A percentile compares a stretch with the other conserved stretches of the same genome.
Conservation (phyloP, 192 early-diverging fungal genomes). For the Backusella australiensis region DNA sequence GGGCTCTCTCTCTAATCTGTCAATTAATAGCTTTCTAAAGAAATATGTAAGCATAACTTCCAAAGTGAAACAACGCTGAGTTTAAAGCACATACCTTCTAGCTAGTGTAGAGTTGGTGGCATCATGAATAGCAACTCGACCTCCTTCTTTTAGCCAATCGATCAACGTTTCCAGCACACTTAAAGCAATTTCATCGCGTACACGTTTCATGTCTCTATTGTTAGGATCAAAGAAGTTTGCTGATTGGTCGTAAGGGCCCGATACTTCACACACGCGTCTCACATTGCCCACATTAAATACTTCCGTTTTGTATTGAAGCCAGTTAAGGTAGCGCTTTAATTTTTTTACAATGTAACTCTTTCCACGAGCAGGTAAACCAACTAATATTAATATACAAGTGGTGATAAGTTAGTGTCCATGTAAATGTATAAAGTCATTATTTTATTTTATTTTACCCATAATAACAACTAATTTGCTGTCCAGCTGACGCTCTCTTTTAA, state of each 20-base stretch:
- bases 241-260: constrained; percentile 55
- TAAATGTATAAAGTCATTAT: not conserved
- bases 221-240: constrained; percentile 90
- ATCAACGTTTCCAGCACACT: constrained; percentile 91
- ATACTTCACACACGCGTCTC: constrained; percentile 60
- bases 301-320: constrained; percentile 76
- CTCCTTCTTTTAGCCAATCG: constrained; percentile 83
- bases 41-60: not conserved
- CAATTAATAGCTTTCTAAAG: constrained; percentile 51
- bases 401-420: not conserved
- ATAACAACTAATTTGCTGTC: constrained; percentile 90
- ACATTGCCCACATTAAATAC: constrained; percentile 97
- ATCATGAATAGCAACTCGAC: constrained; percentile 92
- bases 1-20: constrained; percentile 60
- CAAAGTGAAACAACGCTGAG: not conserved
- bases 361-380: constrained; percentile 92
- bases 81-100: constrained; percentile 55
- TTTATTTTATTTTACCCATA: constrained; percentile 62
- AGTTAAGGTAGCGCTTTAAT: constrained; percentile 83
- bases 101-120: constrained; percentile 93
- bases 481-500: constrained; percentile 61
- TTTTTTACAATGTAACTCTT: constrained; percentile 98
- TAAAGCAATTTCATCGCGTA: constrained; percentile 87
- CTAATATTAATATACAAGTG: constrained; percentile 30
- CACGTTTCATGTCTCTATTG: constrained; percentile 69